phyloP scores from a whole-genome alignment of 306 rosid genomes.

The Cicer cuneatum region DNA sequence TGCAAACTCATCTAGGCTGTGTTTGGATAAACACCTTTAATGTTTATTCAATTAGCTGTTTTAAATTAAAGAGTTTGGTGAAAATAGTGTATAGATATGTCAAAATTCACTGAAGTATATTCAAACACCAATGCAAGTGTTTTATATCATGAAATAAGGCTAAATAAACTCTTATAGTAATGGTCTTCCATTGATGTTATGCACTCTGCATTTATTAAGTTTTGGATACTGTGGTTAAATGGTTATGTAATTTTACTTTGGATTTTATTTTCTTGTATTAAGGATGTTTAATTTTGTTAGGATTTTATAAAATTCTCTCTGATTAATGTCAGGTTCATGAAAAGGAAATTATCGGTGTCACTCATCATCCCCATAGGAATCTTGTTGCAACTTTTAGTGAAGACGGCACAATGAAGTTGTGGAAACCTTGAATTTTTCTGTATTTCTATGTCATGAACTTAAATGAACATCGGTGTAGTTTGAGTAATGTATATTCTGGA shows the following conservation, averaged over 20 bases:
- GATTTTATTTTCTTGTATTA: not conserved
- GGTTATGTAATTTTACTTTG: not conserved
- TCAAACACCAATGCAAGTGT: conserved; percentile 2
- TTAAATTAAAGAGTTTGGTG: too few relatives aligned
- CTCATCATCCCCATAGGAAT: conserved; percentile 98
- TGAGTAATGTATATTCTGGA: conserved; percentile 31
- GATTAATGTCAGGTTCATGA: conserved; percentile 79
- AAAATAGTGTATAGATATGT: not conserved
- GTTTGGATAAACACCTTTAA: not conserved
- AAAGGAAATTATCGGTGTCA: conserved; percentile 88
- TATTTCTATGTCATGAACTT: not conserved
- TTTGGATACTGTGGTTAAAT: not conserved
- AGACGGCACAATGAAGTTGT: conserved; percentile 90
- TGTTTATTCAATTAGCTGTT: too few relatives aligned
- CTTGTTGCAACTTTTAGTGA: conserved; percentile 87
- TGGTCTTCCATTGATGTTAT: not conserved
- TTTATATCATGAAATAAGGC: not conserved
- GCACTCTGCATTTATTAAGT: conserved; percentile 3
- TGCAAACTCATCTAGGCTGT: not conserved
- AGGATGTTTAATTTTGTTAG: not conserved
- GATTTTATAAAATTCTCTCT: not conserved
- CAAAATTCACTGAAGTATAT: not conserved
- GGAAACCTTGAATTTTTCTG: conserved; percentile 77
- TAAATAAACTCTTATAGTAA: not conserved
- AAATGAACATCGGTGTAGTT: conserved; percentile 1